Percentiles rank a stretch among this genome's conserved stretches.
These are phyloP conservation scores for Amanita phalloides DNA, from an alignment of 768 basidiomycete genomes.

Conservation along the genomic window DNA sequence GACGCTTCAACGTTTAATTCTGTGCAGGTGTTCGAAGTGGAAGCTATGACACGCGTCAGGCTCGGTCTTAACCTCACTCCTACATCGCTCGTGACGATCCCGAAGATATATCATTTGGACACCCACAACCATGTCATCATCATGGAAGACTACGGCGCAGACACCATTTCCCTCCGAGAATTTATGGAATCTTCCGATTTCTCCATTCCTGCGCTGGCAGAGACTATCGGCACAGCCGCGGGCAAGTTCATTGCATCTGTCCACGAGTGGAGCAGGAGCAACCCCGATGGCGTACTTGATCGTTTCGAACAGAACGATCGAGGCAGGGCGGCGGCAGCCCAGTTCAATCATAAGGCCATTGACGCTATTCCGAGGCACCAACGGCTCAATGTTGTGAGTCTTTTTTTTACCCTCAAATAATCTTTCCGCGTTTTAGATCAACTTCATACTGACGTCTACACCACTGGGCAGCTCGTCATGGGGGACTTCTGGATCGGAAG, in stretches of 20 bases:
- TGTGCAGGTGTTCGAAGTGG: not conserved
- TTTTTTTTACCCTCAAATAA: not conserved
- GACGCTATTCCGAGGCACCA: not conserved
- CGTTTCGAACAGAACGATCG: not conserved
- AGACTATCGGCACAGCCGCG: not conserved
- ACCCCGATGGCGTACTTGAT: not conserved
- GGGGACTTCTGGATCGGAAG: not conserved
- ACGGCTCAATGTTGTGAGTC: not conserved
- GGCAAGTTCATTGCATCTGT: not conserved
- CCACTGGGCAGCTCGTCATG: not conserved
- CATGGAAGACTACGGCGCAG: not conserved
- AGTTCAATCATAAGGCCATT: not conserved
- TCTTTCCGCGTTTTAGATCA: not conserved
- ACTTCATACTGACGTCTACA: not conserved
- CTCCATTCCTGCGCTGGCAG: not conserved
- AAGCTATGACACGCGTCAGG: not conserved
- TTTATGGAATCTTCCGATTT: not conserved
- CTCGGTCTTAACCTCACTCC: not conserved
- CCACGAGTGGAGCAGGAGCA: not conserved
- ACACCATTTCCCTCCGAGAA: not conserved
- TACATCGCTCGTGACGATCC: not conserved
- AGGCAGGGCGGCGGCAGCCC: not conserved
- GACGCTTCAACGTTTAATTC: not conserved
- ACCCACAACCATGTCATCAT: not conserved
- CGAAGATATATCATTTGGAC: not conserved